Conservation (phyloP, 345 rosid genomes). For the Gossypium australe region DNA sequence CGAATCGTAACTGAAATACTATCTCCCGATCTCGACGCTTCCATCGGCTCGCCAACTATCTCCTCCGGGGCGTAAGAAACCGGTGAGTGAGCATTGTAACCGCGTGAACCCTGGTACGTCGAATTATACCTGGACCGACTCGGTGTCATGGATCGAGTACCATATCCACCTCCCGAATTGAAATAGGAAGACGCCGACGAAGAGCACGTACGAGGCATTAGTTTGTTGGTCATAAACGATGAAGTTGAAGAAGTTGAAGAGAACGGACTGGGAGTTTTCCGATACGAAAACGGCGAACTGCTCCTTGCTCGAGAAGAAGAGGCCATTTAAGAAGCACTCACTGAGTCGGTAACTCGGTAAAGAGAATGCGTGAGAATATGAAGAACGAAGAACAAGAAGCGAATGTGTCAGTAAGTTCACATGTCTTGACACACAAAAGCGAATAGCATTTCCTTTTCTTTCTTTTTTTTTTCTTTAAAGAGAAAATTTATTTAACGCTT, state of each 20-base stretch:
- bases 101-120: slow-evolving; percentile 29
- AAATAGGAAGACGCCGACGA: slow-evolving; percentile 58
- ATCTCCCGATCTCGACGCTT: slow-evolving; percentile 59
- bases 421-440: slow-evolving; percentile 61
- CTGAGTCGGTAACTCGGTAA: slow-evolving; percentile 35
- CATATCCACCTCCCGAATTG: slow-evolving; percentile 40
- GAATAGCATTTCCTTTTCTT: slow-evolving; percentile 27
- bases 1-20: slow-evolving; percentile 97
- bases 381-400: slow-evolving; percentile 16
- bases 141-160: slow-evolving; percentile 81
- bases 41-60: slow-evolving; percentile 60
- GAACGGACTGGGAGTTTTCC: slow-evolving; percentile 70
- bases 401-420: slow-evolving; percentile 83
- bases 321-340: slow-evolving; percentile 47
- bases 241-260: slow-evolving; percentile 80
- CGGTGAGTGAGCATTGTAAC: slow-evolving; percentile 39
- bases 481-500: slow-evolving; percentile 2
- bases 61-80: slow-evolving; percentile 63
- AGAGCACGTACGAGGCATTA: slow-evolving; percentile 74
- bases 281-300: slow-evolving; percentile 76
- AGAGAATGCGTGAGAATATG: slow-evolving; percentile 16
- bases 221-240: slow-evolving; percentile 46
- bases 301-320: slow-evolving; percentile 84
- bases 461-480: background rate
- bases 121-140: slow-evolving; percentile 63